Percentiles rank a stretch among this genome's conserved stretches.
Conservation (phyloP, 2,329 filamentous ascomycete species). For the Fusarium clavum region DNA sequence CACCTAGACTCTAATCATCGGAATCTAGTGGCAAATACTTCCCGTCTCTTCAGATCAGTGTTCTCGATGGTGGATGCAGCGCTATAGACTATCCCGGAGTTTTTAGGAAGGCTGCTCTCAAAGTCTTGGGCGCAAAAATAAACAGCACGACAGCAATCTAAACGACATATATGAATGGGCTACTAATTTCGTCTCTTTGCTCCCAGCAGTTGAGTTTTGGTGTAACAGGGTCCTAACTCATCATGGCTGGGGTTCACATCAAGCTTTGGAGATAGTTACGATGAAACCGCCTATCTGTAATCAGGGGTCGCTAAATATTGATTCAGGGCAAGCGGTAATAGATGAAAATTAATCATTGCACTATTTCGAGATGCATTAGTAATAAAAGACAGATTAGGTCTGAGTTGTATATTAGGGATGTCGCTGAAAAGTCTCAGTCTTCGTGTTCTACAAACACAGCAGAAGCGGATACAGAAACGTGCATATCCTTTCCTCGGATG, state of each 20-base stretch:
- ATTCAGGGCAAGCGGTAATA: background rate
- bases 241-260: background rate
- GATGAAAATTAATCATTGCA: background rate
- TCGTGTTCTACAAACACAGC: background rate
- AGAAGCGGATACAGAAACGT: background rate
- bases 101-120: background rate
- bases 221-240: background rate
- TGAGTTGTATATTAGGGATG: background rate
- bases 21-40: slow-evolving; percentile 9
- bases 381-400: background rate
- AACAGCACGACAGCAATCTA: background rate
- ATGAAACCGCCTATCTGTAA: background rate
- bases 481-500: background rate
- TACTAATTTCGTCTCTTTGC: background rate
- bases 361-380: background rate
- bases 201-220: background rate
- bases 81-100: background rate
- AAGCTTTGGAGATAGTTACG: background rate
- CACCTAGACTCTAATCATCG: background rate
- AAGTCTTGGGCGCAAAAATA: background rate
- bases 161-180: too few species aligned
- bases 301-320: background rate
- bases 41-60: background rate
- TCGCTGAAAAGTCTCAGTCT: background rate
- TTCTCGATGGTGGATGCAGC: background rate